Base-by-base conservation (phyloP, 208 protist species). In the Wallacemonas sp. region DNA sequence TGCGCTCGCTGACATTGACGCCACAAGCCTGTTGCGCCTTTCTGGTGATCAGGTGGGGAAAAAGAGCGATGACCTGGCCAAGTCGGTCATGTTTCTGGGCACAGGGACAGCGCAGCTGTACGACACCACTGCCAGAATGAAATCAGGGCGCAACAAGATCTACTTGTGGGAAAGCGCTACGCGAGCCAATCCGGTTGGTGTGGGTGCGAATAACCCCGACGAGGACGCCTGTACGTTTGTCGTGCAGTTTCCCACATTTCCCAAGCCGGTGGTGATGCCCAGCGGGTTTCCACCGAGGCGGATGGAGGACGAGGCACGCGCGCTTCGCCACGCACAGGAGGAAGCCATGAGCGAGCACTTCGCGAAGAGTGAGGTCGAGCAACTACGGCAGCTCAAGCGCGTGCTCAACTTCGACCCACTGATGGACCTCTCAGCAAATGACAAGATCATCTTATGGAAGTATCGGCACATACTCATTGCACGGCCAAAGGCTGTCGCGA, bases 401-500 rank as follows among this genome's bases (percentile, higher is more conserved):
- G 76, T 92, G 38, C 58, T 92, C 21, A 41, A 56, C 23, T 83
- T 66, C 39, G 88, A 95, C 36, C 79, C 87, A 2, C 77, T 97
- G 11, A 66, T 79, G 16, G 41, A 75, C 1, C 44, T 97, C 1
- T 84, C 66, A 4, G 19, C 36, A 21, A 75, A 70, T 23, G 90
- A 97, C 60, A 87, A 90, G 34, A 66, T 74, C 0, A 68, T 93
- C 8, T 19, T 97, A 17, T 95, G 85, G 87, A 77, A 80, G 46
- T 85, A 87, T 49, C 77, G 85, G 9, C 67, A 90, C 38, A 56
- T 83, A 9, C 70, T 90, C 5, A 17, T 90, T 11, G 58, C 58
- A 0, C 61, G 78, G 29, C 87, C 90, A 32, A 80, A 73, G 19
- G 85, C 81, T 0, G 68, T 97, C 65, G 57, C 84, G 1, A 96